These are phyloP conservation scores for Quercus mongolica DNA, from an alignment of 306 rosid genomes.

Conservation along the genomic window DNA sequence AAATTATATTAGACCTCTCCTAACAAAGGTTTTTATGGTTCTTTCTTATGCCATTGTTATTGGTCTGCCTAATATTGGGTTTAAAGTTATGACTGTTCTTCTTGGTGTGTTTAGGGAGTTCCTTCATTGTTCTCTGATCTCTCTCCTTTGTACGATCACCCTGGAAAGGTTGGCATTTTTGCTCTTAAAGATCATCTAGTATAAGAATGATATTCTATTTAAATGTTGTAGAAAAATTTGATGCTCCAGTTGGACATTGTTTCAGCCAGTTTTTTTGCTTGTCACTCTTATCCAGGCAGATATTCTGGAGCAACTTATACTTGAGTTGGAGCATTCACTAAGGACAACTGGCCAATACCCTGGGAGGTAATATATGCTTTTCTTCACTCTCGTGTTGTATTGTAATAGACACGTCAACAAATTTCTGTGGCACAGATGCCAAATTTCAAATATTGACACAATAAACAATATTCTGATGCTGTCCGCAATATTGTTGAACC, in stretches of 20 bases:
- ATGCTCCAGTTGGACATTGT: not conserved
- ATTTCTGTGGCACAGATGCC: not conserved
- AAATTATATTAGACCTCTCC: constrained; percentile 84
- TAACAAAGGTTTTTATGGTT: constrained; percentile 65
- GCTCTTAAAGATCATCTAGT: constrained; percentile 5
- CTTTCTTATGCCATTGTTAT: constrained; percentile 7
- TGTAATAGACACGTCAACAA: constrained; percentile 1
- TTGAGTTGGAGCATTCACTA: constrained; percentile 74
- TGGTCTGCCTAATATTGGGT: constrained; percentile 10
- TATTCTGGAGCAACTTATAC: constrained; percentile 85
- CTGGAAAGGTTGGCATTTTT: constrained; percentile 72
- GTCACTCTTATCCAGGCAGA: constrained; percentile 63
- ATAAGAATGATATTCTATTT: not conserved
- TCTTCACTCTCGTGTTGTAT: not conserved
- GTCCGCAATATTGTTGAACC: not conserved
- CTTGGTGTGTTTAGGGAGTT: constrained; percentile 72
- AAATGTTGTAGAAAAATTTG: not conserved
- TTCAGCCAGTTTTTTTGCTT: constrained; percentile 13
- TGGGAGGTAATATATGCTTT: constrained; percentile 56
- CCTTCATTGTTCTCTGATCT: constrained; percentile 96
- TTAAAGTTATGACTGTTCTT: constrained; percentile 10
- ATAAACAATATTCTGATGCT: not conserved
- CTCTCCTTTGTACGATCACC: constrained; percentile 86
- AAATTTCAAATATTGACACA: not conserved
- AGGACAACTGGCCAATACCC: constrained; percentile 60